Percentiles rank a stretch among this genome's conserved stretches.
These are phyloP conservation scores for Acephala macrosclerotiorum DNA, from an alignment of 2,329 filamentous ascomycete species.

Conservation along the genomic window DNA sequence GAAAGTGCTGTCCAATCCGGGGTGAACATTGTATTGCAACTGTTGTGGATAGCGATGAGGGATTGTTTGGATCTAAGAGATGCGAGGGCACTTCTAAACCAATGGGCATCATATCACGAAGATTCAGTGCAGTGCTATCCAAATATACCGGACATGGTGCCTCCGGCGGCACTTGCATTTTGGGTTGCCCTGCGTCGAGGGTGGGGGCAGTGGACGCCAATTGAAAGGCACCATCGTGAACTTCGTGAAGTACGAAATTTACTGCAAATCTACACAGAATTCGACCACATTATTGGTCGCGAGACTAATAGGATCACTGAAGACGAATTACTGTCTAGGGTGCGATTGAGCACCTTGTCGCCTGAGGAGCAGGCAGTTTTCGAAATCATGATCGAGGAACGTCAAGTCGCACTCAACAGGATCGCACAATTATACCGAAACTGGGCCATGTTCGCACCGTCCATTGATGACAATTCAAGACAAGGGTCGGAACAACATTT, in stretches of 20 bases:
- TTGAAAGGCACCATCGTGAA: neutral
- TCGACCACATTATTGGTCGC: neutral
- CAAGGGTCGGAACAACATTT: neutral
- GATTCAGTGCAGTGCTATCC: neutral
- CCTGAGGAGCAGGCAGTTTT: neutral
- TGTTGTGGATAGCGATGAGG: neutral
- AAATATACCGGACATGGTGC: neutral
- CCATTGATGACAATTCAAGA: neutral
- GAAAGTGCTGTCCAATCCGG: neutral
- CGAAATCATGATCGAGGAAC: neutral
- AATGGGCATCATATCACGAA: neutral
- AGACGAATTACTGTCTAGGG: neutral
- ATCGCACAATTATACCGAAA: neutral
- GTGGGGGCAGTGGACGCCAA: neutral
- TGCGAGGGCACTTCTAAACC: neutral
- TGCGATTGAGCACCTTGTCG: neutral
- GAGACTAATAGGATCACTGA: too few relatives aligned
- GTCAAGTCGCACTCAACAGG: neutral
- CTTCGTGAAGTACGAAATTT: neutral
- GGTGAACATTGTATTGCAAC: neutral
- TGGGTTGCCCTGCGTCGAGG: constrained; percentile 5
- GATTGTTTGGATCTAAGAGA: neutral
- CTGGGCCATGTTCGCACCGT: constrained; percentile 1
- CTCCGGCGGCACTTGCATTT: neutral
- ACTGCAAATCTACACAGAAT: neutral